Percentiles rank a stretch among this genome's conserved stretches.
These are phyloP conservation scores for Colletotrichum cuscutae DNA, from an alignment of 2,329 filamentous ascomycete species.

Conservation along the genomic window DNA sequence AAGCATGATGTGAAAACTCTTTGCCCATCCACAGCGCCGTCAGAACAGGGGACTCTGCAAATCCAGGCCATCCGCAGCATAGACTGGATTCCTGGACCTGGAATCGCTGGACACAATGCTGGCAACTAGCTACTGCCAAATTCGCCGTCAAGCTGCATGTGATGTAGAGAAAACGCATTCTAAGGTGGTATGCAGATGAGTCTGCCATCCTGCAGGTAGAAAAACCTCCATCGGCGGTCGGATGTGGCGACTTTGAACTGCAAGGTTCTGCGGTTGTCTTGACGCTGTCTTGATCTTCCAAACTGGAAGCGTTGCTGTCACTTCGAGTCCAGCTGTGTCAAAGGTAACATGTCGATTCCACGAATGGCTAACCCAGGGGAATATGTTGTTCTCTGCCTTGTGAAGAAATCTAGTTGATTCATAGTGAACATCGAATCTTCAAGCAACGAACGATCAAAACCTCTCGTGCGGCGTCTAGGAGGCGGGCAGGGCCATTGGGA, in stretches of 20 bases:
- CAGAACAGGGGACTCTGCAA: background rate
- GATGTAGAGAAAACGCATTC: background rate
- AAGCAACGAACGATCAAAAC: background rate
- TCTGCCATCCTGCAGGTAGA: background rate
- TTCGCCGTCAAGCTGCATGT: background rate
- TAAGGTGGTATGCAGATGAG: background rate
- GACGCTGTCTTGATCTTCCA: slow-evolving; percentile 20
- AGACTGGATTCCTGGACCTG: background rate
- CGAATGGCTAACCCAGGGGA: slow-evolving; percentile 6
- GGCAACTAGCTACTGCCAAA: background rate
- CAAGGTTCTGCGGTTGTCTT: slow-evolving; percentile 15
- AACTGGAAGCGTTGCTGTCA: slow-evolving; percentile 5
- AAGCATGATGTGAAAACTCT: background rate
- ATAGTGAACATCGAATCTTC: background rate
- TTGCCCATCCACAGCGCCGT: background rate
- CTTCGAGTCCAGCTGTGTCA: background rate
- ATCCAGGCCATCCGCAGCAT: background rate
- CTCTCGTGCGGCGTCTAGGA: background rate
- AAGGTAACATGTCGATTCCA: background rate
- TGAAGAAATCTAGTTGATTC: background rate
- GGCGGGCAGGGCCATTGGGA: background rate
- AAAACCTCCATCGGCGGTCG: background rate
- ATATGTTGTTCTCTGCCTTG: background rate
- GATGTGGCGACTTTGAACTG: slow-evolving; percentile 25
- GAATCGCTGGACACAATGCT: background rate